Conservation (phyloP, 2,329 filamentous ascomycete species). For the Ascosphaera apis region DNA sequence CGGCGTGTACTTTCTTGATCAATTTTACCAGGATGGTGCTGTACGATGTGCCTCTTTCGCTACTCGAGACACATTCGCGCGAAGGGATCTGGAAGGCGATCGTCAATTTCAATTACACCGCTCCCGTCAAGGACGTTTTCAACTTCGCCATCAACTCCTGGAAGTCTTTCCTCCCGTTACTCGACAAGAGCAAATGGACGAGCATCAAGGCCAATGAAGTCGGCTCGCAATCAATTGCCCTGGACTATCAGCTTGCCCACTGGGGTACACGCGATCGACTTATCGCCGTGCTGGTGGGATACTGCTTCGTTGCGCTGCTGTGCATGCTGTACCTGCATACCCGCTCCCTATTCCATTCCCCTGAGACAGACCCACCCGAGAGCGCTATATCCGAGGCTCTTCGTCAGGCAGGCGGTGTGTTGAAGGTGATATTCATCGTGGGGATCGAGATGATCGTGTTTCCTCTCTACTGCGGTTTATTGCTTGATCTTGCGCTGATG, state of each 20-base stretch:
- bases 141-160: slow-evolving; percentile 6
- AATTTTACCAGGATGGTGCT: slow-evolving; percentile 19
- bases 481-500: slow-evolving; percentile 70
- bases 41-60: slow-evolving; percentile 15
- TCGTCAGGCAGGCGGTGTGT: slow-evolving; percentile 81
- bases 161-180: slow-evolving; percentile 8
- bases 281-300: slow-evolving; percentile 62
- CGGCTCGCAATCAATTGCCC: slow-evolving; percentile 8
- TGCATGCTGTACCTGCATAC: slow-evolving; percentile 61
- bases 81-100: slow-evolving; percentile 3
- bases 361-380: slow-evolving; percentile 40
- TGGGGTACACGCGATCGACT: slow-evolving; percentile 47
- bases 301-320: slow-evolving; percentile 48
- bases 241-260: slow-evolving; percentile 37
- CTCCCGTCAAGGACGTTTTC: not conserved
- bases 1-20: slow-evolving; percentile 19
- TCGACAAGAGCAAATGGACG: slow-evolving; percentile 10
- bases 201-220: slow-evolving; percentile 8
- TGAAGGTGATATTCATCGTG: slow-evolving; percentile 96
- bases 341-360: slow-evolving; percentile 40
- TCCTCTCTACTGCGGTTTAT: slow-evolving; percentile 77
- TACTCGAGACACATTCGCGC: slow-evolving; percentile 4
- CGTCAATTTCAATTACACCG: not conserved
- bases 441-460: slow-evolving; percentile 98
- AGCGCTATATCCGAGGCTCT: slow-evolving; percentile 48